Base-by-base conservation (phyloP, 1,139 yeast species). In the Arxiozyma slooffiae region DNA sequence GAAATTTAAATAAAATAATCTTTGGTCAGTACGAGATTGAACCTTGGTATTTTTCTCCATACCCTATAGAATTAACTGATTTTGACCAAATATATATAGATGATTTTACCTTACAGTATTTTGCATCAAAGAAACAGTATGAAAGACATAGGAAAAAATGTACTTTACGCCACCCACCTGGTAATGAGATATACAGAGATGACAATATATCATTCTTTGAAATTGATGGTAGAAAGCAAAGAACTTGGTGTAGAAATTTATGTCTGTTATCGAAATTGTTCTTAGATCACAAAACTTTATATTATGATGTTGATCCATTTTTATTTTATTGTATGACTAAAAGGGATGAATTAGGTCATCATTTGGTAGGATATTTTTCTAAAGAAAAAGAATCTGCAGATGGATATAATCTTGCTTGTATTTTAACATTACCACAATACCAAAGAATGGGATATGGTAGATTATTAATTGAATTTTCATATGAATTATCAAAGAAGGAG, bases 21-120 rank as follows among this genome's bases (percentile, higher is more conserved):
- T 80, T 92, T 69, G 99, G 98, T 1, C 86, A 85, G 56, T 89
- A 82, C 67, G 86, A 86, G 56, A 87, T 94, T 47, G 99, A 92
- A 65, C 98, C 99, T 1, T 92, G 99, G 99, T 94, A 92, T 69
- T 92, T 94, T 64, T 86, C 96, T 2, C 97, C 99, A 0, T 92
- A 94, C 66, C 99, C 99, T 0, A 76, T 88, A 17, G 98, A 92
- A 65, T 76, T 89, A 52, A 89, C 97, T 0, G 97, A 90, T 59
- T 94, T 84, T 56, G 97, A 90, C 62, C 81, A 78, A 52, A 78
- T 92, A 22, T 94, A 85, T 66, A 84, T 94, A 44, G 94, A 96
- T 69, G 97, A 90, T 68, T 92, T 86, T 65, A 82, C 97, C 2
- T 69, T 94, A 54, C 81, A 86, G 51, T 94, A 87, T 67, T 92